Evolutionary conservation across 805 yeast species (phyloP), one percentile per base, ranked within the genome.

Genomic region (Lipomyces kockii): DNA sequence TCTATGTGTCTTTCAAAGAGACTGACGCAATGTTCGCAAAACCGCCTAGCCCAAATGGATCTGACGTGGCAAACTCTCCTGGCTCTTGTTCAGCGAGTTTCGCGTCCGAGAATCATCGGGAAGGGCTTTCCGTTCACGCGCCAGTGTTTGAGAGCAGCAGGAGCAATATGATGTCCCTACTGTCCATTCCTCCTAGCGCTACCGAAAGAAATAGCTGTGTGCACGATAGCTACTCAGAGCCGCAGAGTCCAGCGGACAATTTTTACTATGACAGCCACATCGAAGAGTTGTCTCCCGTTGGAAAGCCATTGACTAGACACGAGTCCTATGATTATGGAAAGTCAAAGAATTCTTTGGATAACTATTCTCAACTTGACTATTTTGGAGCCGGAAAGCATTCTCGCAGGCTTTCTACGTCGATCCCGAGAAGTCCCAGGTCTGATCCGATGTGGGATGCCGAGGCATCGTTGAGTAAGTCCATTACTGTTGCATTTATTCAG

Each of bases 391-490:
- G 35, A 17, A 46, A 59, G 61, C 62, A 59, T 43, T 17, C 34
- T 11, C 35, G 62, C 27, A 17, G 62, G 27, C 25, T 56, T 11
- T 56, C 60, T 12, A 52, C 55, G 14, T 52, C 55, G 12, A 46
- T 61, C 55, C 63, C 43, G 17, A 37, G 53, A 37, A 61, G 53
- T 54, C 43, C 53, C 12, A 39, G 60, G 22, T 37, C 63, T 34
- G 53, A 62, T n/a, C 29, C 65, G 37, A 34, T 25, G 35, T 65
- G 61, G 57, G 71, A 67, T 37, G 63, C 66, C 4, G 71, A 68
- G 49, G 62, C 68, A 8, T 68, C 67, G 27, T 56, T 68, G 62
- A 68, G 71, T 67, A 61, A 9, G 70, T 39, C 22, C 5, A 17
- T 17, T 1, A 14, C 3, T 52, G 43, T 12, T 37, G 12, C 9